Percentiles rank a stretch among this genome's conserved stretches.
phyloP scores from a whole-genome alignment of 2,329 filamentous ascomycete species.

The Nemania abortiva region DNA sequence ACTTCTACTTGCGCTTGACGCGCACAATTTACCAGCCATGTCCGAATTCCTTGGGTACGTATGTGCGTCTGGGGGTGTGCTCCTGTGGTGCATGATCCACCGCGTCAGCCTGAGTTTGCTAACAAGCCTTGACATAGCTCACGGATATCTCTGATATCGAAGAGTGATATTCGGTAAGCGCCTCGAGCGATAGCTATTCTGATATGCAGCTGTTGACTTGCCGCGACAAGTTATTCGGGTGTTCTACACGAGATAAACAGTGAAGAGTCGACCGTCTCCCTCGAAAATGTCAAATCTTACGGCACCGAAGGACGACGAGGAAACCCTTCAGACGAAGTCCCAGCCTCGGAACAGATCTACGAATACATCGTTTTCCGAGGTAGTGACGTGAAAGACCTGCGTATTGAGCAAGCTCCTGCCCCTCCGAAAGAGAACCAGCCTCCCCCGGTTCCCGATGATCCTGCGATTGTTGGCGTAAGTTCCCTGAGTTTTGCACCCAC shows the following conservation, averaged over 20 bases:
- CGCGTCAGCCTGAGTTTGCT: constrained; percentile 30
- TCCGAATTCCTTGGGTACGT: constrained; percentile 71
- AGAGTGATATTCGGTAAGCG: constrained; percentile 93
- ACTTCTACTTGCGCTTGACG: constrained; percentile 42
- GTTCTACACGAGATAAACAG: constrained; percentile 98
- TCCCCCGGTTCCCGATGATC: constrained; percentile 88
- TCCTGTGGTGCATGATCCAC: constrained; percentile 12
- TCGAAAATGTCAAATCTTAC: constrained; percentile 94
- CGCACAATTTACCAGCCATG: constrained; percentile 56
- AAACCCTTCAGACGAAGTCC: constrained; percentile 83
- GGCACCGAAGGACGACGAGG: constrained; percentile 91
- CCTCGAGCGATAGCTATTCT: constrained; percentile 31
- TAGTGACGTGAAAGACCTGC: constrained; percentile 97
- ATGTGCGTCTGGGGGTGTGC: no score
- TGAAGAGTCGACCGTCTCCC: constrained; percentile 93
- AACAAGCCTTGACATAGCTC: constrained; percentile 66
- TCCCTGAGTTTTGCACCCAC: neutral
- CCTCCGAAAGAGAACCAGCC: constrained; percentile 80
- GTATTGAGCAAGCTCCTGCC: constrained; percentile 85
- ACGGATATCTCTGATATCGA: constrained; percentile 95
- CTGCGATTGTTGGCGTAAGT: constrained; percentile 97
- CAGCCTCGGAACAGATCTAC: constrained; percentile 88
- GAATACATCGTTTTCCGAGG: constrained; percentile 99
- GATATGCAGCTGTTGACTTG: constrained; percentile 31
- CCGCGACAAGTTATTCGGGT: constrained; percentile 83